Evolutionary conservation across 1,284 basidiomycete species (phyloP).

Genomic region (Malassezia sympodialis): DNA sequence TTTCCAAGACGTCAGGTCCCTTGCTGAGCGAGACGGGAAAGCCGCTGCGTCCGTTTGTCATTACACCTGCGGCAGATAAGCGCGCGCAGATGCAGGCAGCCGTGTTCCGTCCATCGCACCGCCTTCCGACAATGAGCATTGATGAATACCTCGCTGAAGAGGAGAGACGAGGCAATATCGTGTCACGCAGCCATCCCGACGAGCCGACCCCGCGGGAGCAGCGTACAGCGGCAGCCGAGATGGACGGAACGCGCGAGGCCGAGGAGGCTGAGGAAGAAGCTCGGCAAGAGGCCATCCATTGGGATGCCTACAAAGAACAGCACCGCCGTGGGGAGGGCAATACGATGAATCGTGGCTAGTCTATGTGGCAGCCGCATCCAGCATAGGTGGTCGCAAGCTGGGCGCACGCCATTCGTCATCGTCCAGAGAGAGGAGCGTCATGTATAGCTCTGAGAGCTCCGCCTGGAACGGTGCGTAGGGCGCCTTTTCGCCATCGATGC

Average conservation of each 20-base stretch:
- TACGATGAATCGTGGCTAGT: constrained; percentile 75
- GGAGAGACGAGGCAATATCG: constrained; percentile 68
- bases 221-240: constrained; percentile 51
- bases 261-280: constrained; percentile 60
- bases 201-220: constrained; percentile 55
- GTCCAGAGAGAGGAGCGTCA: constrained; percentile 5
- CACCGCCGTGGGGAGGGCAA: constrained; percentile 67
- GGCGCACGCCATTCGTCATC: constrained; percentile 15
- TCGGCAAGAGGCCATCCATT: constrained; percentile 29
- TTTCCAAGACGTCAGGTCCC: constrained; percentile 19
- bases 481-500: constrained; percentile 71
- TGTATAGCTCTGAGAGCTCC: constrained; percentile 53
- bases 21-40: constrained; percentile 32
- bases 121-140: constrained; percentile 87
- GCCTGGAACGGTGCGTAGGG: constrained; percentile 73
- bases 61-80: constrained; percentile 18
- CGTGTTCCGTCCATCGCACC: constrained; percentile 77
- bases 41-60: constrained; percentile 41
- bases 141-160: constrained; percentile 91
- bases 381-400: constrained; percentile 1
- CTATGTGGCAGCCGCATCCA: not conserved
- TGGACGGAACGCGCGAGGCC: constrained; percentile 65
- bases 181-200: constrained; percentile 60
- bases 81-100: constrained; percentile 58
- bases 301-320: constrained; percentile 32